Conservation (phyloP, 202 grass and related monocot species). For the Schoenoplectus tabernaemontani region DNA sequence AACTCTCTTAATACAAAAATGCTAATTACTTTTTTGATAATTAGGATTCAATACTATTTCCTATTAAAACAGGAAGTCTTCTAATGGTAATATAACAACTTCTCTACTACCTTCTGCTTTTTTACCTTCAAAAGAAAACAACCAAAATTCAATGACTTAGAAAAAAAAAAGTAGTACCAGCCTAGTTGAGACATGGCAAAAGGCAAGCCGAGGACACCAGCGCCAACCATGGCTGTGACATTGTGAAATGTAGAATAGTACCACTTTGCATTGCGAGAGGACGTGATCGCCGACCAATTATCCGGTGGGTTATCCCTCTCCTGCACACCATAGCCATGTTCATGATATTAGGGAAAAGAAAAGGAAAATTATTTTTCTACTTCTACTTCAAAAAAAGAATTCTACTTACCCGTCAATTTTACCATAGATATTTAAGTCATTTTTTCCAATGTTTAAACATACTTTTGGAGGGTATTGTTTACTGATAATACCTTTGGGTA, state of each 20-base stretch:
- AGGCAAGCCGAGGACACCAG: slow-evolving; percentile 49
- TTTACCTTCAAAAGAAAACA: neutral
- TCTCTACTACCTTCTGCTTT: neutral
- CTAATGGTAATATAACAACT: neutral
- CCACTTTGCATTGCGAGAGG: slow-evolving; percentile 27
- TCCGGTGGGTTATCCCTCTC: neutral
- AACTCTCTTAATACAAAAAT: neutral
- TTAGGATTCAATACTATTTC: neutral
- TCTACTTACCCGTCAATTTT: neutral
- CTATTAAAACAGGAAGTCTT: neutral
- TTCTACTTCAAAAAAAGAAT: too few species aligned
- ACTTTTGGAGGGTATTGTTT: too few species aligned
- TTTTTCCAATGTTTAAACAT: neutral
- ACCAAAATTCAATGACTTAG: neutral
- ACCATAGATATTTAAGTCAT: neutral
- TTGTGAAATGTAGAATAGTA: slow-evolving; percentile 35
- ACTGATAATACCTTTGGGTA: too few species aligned
- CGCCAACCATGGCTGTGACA: slow-evolving; percentile 49
- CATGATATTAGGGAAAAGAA: neutral
- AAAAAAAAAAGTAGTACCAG: slow-evolving; percentile 5
- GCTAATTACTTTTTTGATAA: neutral
- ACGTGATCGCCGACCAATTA: slow-evolving; percentile 21
- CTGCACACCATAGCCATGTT: neutral
- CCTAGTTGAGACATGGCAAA: slow-evolving; percentile 54
- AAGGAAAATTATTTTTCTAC: neutral